Conservation (phyloP, 768 basidiomycete species). For the Lactarius sanguifluus region DNA sequence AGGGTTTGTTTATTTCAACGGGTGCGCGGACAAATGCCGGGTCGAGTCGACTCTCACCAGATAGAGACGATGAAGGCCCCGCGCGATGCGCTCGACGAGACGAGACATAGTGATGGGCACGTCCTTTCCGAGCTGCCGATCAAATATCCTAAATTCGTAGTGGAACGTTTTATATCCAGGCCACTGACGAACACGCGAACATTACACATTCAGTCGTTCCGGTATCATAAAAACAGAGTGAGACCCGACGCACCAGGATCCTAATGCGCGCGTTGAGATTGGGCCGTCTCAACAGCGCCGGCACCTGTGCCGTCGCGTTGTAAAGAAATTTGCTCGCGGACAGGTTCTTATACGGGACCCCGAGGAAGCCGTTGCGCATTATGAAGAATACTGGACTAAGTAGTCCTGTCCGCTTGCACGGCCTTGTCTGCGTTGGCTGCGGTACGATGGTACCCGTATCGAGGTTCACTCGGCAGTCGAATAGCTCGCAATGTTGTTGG, state of each 20-base stretch:
- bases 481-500: neutral
- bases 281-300: neutral
- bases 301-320: conserved; percentile 1
- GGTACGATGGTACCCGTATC: conserved; percentile 15
- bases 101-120: conserved; percentile 11
- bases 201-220: neutral
- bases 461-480: conserved; percentile 16
- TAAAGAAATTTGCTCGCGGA: neutral
- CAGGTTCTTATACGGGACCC: conserved; percentile 6
- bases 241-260: neutral
- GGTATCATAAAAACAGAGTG: neutral
- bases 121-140: neutral
- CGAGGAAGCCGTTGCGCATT: conserved; percentile 10
- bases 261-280: conserved; percentile 16
- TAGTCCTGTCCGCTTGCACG: neutral
- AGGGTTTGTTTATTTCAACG: neutral
- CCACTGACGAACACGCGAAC: conserved; percentile 3
- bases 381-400: conserved; percentile 12
- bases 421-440: conserved; percentile 12
- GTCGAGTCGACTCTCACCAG: neutral
- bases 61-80: neutral
- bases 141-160: conserved; percentile 21
- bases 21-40: neutral
- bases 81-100: neutral
- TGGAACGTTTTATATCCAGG: conserved; percentile 16